Evolutionary conservation across 1,284 basidiomycete genomes (phyloP).

Genomic region (Spongiforma sp.): DNA sequence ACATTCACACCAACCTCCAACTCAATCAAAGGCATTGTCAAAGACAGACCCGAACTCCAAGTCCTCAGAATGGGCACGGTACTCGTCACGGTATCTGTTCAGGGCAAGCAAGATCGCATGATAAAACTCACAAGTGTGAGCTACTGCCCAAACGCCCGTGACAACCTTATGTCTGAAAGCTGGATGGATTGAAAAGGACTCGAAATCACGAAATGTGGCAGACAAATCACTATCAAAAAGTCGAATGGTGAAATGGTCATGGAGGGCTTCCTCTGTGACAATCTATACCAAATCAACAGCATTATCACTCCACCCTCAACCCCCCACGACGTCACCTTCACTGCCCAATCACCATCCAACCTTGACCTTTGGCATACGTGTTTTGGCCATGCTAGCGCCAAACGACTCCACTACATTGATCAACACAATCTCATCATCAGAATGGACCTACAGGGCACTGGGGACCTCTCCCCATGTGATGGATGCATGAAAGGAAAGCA

Average conservation of each 20-base stretch:
- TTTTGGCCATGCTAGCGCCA: constrained; percentile 14
- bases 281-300: background rate
- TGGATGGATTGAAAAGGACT: constrained; percentile 6
- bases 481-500: constrained; percentile 12
- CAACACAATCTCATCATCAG: constrained; percentile 11
- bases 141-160: constrained; percentile 14
- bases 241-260: too few species aligned
- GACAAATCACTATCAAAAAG: too few species aligned
- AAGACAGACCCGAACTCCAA: constrained; percentile 7
- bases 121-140: constrained; percentile 16
- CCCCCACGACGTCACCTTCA: background rate
- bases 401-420: background rate
- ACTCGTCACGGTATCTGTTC: constrained; percentile 5
- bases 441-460: constrained; percentile 7
- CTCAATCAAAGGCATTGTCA: constrained; percentile 18
- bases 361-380: constrained; percentile 17
- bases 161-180: constrained; percentile 20
- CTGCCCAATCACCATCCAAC: background rate
- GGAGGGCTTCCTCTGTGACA: background rate
- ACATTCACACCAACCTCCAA: constrained; percentile 6
- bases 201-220: background rate
- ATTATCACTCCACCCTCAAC: background rate
- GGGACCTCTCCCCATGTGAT: constrained; percentile 3
- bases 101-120: background rate
- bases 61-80: constrained; percentile 5